A percentile compares a stretch with the other conserved stretches of the same genome.
Evolutionary conservation across 768 basidiomycete species (phyloP).

Genomic region (Mycena pura): DNA sequence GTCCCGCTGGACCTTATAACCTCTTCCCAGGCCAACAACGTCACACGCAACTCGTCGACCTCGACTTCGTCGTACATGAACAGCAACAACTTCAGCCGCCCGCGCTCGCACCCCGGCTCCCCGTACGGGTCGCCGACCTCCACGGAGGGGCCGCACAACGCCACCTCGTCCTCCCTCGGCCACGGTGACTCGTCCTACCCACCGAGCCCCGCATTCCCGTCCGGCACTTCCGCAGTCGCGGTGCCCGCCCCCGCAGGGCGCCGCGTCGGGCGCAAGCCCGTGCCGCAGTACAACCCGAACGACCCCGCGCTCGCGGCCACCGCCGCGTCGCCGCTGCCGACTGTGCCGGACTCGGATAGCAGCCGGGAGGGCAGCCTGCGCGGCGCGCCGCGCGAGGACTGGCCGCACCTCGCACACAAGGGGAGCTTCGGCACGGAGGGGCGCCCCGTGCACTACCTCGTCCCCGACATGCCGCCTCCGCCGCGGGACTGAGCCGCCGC

Average conservation of each 20-base stretch:
- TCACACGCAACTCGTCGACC: constrained; percentile 26
- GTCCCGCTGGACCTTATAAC: constrained; percentile 25
- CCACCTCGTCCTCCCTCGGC: constrained; percentile 21
- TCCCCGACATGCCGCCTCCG: constrained; percentile 61
- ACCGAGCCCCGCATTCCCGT: constrained; percentile 32
- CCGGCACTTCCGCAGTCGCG: constrained; percentile 32
- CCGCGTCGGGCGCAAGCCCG: constrained; percentile 58
- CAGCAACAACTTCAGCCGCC: constrained; percentile 29
- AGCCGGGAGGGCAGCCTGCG: constrained; percentile 21
- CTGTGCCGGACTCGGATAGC: constrained; percentile 11
- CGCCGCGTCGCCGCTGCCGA: not conserved
- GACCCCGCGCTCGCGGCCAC: constrained; percentile 29
- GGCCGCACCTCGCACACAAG: constrained; percentile 43
- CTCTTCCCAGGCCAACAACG: constrained; percentile 4
- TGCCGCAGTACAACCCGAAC: constrained; percentile 55
- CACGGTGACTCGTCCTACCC: constrained; percentile 39
- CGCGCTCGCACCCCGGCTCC: constrained; percentile 27
- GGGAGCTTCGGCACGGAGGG: constrained; percentile 53
- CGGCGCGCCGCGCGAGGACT: constrained; percentile 12
- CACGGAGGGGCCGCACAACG: constrained; percentile 3
- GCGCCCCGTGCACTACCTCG: constrained; percentile 60
- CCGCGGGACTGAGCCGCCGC: constrained; percentile 30
- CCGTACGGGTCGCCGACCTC: constrained; percentile 17
- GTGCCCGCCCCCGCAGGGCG: constrained; percentile 18
- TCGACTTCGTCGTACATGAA: constrained; percentile 25